Conservation (phyloP, 805 yeast genomes). For the Candida quercuum region DNA sequence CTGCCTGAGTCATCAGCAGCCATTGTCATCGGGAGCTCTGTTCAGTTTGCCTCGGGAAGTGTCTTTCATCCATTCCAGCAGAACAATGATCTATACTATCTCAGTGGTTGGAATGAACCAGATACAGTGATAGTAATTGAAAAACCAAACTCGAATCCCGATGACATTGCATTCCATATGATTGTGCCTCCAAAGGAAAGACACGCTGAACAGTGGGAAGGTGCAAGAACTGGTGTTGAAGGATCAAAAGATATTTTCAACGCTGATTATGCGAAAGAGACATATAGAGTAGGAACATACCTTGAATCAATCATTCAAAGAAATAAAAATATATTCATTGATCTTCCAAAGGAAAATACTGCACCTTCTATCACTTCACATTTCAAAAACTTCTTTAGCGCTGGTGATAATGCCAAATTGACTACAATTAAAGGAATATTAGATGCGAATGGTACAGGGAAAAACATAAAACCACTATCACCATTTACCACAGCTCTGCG, state of each 20-base stretch:
- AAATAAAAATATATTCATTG: constrained; percentile 51
- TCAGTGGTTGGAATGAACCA: constrained; percentile 93
- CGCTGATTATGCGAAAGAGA: constrained; percentile 68
- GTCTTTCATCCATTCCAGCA: constrained; percentile 93
- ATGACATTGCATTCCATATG: constrained; percentile 62
- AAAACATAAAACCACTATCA: constrained; percentile 37
- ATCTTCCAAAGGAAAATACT: constrained; percentile 29
- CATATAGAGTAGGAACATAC: constrained; percentile 37
- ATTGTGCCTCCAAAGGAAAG: constrained; percentile 81
- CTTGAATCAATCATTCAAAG: constrained; percentile 42
- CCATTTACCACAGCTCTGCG: constrained; percentile 46
- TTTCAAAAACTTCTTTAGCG: constrained; percentile 26
- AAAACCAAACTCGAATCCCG: constrained; percentile 47
- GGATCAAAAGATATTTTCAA: constrained; percentile 83
- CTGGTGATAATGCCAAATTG: constrained; percentile 19
- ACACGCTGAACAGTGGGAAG: constrained; percentile 89
- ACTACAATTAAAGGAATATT: constrained; percentile 25
- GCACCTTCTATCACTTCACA: constrained; percentile 15
- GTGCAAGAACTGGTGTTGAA: constrained; percentile 79
- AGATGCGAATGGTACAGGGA: constrained; percentile 23
- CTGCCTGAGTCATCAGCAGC: constrained; percentile 66
- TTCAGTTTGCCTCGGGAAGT: constrained; percentile 81
- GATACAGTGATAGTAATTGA: constrained; percentile 67
- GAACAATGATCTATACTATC: constrained; percentile 78
- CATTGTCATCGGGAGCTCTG: constrained; percentile 63